phyloP scores from a whole-genome alignment of 306 rosid species.

The cucumber (Cucumis sativus) region Cucumber_9930_V3 NC_026656.2:17867501-17868000 shows the following conservation, averaged over 20 bases:
- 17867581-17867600: slow-evolving; percentile 32
- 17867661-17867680: slow-evolving; percentile 1
- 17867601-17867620: slow-evolving; percentile 10
- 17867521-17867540: slow-evolving; percentile 12
- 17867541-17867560: slow-evolving; percentile 46
- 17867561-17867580: slow-evolving; percentile 55
- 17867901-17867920: background rate
- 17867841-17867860: background rate
- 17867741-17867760: background rate
- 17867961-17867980: background rate
- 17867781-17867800: background rate
- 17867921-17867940: background rate
- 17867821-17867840: background rate
- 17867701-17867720: background rate
- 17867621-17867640: slow-evolving; percentile 19
- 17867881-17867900: background rate
- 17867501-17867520: slow-evolving; percentile 29
- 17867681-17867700: background rate
- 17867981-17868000: background rate
- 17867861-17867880: background rate
- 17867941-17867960: background rate
- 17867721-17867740: background rate
- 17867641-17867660: slow-evolving; percentile 56
- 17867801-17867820: background rate
- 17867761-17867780: background rate